Evolutionary conservation across 2,329 filamentous ascomycete species (phyloP).

Genomic region (Didymella segeticola): DNA sequence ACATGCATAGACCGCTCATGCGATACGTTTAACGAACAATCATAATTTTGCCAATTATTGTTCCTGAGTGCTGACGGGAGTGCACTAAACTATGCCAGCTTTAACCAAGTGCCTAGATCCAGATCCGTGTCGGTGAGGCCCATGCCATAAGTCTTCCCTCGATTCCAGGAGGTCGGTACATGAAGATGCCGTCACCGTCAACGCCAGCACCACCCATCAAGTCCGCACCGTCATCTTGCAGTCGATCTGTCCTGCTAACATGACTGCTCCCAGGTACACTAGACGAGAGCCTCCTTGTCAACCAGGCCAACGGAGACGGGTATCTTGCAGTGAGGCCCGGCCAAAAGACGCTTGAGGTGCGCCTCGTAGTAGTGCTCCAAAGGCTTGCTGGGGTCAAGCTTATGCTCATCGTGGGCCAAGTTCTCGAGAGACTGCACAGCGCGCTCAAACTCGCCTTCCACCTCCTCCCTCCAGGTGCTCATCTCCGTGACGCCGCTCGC

Average conservation of each 20-base stretch:
- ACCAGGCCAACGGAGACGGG: slow-evolving; percentile 24
- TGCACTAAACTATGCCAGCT: neutral
- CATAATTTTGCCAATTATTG: neutral
- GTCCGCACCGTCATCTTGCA: neutral
- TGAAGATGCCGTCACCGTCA: neutral
- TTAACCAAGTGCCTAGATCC: neutral
- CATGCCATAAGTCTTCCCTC: neutral
- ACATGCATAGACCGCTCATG: slow-evolving; percentile 10
- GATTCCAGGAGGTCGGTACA: neutral
- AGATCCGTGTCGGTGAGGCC: neutral
- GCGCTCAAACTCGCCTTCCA: slow-evolving; percentile 35
- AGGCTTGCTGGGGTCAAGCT: slow-evolving; percentile 24
- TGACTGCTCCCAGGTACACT: neutral
- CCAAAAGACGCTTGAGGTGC: slow-evolving; percentile 33
- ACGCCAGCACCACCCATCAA: neutral
- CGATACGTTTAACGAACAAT: slow-evolving; percentile 26
- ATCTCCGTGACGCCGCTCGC: slow-evolving; percentile 41
- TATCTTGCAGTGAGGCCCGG: slow-evolving; percentile 19
- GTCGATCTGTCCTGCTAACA: neutral
- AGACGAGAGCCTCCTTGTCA: neutral
- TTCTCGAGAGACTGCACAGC: slow-evolving; percentile 38
- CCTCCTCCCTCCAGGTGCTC: slow-evolving; percentile 44
- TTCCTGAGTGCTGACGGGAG: neutral
- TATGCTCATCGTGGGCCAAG: slow-evolving; percentile 40
- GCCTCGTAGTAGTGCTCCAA: slow-evolving; percentile 35